These are phyloP conservation scores for Maudiozyma serrabonitensis DNA, from an alignment of 805 yeast genomes.

Conservation along the genomic window DNA sequence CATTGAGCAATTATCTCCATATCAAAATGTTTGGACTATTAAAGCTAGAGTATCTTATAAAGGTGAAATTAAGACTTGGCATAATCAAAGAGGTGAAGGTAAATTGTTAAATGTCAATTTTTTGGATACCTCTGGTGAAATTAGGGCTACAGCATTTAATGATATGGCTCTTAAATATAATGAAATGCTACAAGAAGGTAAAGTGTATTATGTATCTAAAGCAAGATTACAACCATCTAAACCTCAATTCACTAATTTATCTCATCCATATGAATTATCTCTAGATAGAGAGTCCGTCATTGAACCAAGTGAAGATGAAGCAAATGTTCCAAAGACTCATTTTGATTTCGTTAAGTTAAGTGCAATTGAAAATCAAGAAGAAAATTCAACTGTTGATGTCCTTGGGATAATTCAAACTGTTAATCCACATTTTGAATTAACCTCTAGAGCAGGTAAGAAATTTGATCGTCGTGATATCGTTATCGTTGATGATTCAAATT, in stretches of 20 bases:
- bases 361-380: constrained; percentile 55
- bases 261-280: constrained; percentile 80
- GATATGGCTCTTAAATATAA: constrained; percentile 73
- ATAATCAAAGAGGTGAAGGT: constrained; percentile 80
- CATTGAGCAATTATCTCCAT: constrained; percentile 84
- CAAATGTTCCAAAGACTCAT: constrained; percentile 66
- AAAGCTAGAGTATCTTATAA: constrained; percentile 87
- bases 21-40: constrained; percentile 83
- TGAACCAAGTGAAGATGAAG: constrained; percentile 52
- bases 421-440: constrained; percentile 64
- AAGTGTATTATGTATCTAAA: constrained; percentile 74
- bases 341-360: constrained; percentile 67
- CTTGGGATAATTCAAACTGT: constrained; percentile 78
- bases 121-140: constrained; percentile 91
- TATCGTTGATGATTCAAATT: constrained; percentile 76
- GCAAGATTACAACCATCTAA: constrained; percentile 77
- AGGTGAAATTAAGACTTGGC: constrained; percentile 81
- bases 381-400: constrained; percentile 70
- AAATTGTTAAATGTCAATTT: constrained; percentile 81
- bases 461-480: constrained; percentile 85
- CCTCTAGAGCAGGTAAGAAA: constrained; percentile 84
- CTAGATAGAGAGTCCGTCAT: constrained; percentile 73
- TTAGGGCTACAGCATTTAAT: constrained; percentile 89
- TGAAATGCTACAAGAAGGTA: constrained; percentile 75
- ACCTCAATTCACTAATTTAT: constrained; percentile 72